Conservation (phyloP, 2,329 filamentous ascomycete species). For the Alternaria hordeiaustralica region DNA sequence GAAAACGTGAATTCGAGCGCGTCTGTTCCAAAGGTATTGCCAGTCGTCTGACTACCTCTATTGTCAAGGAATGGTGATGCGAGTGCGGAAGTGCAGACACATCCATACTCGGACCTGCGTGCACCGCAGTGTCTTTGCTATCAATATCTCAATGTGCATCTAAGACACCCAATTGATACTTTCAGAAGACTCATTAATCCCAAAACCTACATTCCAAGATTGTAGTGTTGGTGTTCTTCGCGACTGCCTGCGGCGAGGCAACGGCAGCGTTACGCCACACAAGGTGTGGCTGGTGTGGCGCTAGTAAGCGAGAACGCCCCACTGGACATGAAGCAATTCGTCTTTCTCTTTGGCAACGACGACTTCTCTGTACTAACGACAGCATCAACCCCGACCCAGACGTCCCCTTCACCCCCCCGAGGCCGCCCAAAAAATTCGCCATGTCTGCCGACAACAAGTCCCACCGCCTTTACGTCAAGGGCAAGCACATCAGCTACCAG, state of each 20-base stretch:
- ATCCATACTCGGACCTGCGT: background rate
- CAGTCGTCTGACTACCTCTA: background rate
- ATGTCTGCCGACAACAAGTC: slow-evolving; percentile 47
- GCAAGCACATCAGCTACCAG: slow-evolving; percentile 93
- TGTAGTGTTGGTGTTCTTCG: background rate
- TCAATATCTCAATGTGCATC: background rate
- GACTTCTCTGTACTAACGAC: slow-evolving; percentile 36
- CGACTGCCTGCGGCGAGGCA: background rate
- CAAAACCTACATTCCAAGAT: background rate
- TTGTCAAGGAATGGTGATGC: background rate
- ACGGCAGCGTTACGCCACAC: background rate
- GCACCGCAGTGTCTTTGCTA: background rate
- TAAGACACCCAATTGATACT: background rate
- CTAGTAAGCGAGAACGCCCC: slow-evolving; percentile 4
- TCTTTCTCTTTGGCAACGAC: slow-evolving; percentile 3
- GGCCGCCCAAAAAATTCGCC: slow-evolving; percentile 40
- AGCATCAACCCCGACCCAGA: slow-evolving; percentile 39
- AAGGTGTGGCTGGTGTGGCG: slow-evolving; percentile 1
- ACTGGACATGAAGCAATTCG: slow-evolving; percentile 2
- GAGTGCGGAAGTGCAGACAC: background rate
- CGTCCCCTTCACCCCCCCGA: slow-evolving; percentile 30
- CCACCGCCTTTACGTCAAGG: slow-evolving; percentile 60
- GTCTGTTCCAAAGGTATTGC: background rate
- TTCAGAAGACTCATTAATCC: background rate
- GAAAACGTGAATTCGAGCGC: background rate